Base-by-base conservation (phyloP, 768 basidiomycete genomes). In the Omphalotus guepiniiformis region DNA sequence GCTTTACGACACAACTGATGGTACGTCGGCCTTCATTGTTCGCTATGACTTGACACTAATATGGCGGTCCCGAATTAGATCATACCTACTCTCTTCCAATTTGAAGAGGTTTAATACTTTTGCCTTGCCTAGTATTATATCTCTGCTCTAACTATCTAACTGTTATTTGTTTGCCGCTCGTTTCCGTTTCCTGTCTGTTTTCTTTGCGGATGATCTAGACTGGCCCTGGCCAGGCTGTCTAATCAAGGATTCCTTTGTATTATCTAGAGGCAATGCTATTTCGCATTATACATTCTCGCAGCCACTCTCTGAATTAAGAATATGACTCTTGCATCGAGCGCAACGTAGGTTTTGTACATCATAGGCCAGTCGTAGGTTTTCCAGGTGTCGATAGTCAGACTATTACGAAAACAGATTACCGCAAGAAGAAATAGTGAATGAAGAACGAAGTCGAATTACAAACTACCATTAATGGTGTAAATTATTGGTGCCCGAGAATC, bases 191-290 rank as follows among this genome's bases (percentile, higher is more conserved):
- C 55, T 55, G 37, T 57, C 11, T 42, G 35, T 16, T 18, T 46
- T 37, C 15, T 37, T 16, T 37, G 34, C 44, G 44, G 44, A 46
- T 27, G 44, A 27, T 46, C 32, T 37, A 35, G 41, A 40, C 39
- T 57, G 59, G 60, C 60, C 61, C 55, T 60, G 62, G 65, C 63
- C 59, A 58, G 61, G 63, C 19, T 38, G n/a, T 39, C 28, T 36
- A 38, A 39, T 48, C 38, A 64, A 70, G 66, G 66, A 60, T 58
- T 23, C 60, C 52, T 61, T 62, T 71, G 67, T 73, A 72, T 58
- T 67, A 63, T 42, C 41, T 70, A 71, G 66, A 71, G 62, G 62
- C 44, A 46, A 67, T 68, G 63, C 62, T 68, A 60, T 60, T 55
- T 50, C 52, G 48, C 57, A 59, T 59, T 53, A 56, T 57, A 62